Base-by-base conservation (phyloP, 768 basidiomycete species). In the Lactarius indigo region DNA sequence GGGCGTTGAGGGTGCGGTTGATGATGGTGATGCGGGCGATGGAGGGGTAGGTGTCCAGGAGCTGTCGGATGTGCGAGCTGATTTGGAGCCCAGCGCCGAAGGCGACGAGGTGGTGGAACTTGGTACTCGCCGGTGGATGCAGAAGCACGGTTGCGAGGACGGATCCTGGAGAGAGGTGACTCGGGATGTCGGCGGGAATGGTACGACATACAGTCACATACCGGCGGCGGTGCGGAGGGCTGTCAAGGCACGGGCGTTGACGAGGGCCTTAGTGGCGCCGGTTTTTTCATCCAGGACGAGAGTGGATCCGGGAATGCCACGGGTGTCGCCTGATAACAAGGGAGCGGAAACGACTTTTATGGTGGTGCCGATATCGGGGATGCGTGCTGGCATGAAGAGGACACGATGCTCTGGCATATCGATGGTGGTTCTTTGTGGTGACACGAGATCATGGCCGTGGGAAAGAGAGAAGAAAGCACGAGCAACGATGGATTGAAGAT, bases 311-410 rank as follows among this genome's bases (percentile, higher is more conserved):
- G 93, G 90, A 23, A 96, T 73, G 0, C 94, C 94, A 74, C 23
- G 71, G 10, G 69, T 72, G 55, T 82, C 82, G 2, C 72, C 79
- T 1, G 75, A 62, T 1, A 69, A 69, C 3, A 76, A 78, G 0
- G 94, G 94, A 1, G 94, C 81, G 33, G 86, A 89, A 3, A 92
- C 94, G n/a, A 92, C 83, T 76, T 97, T 96, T 66, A 92, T 80
- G 3, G 89, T 78, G 1, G 89, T 89, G 2, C 86, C 87, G 9
- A 74, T 70, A 15, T 75, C 67, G 8, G 77, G 74, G 12, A 89
- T 79, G 30, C 88, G 83, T 8, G 91, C 85, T 2, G 94, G 93
- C 94, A 96, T 96, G 76, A 94, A 90, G 2, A 97, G 79, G 0
- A 83, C 79, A 1, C 82, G 87, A 70, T 92, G 86, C 52, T 81